Evolutionary conservation across 176 grass and related monocot species (phyloP), one percentile per base, ranked within the genome.

Genomic region (Dendrocalamus sinicus): DNA sequence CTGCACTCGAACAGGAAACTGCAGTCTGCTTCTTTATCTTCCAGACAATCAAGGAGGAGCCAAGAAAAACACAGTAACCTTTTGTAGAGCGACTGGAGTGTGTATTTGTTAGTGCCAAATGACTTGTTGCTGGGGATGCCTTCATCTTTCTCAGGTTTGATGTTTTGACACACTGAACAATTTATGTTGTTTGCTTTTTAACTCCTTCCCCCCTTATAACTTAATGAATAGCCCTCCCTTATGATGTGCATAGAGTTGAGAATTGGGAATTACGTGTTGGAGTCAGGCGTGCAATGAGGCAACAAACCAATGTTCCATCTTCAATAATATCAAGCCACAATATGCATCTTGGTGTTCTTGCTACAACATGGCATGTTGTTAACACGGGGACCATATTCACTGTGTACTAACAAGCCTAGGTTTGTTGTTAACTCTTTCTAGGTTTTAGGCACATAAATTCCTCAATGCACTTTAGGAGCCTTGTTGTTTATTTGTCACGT

Each of bases 131-230:
- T 73, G 89, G 94, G 39, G 94, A 96, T 78, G 94, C 94, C 9
- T 96, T 96, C 85, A 96, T 96, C 68, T 96, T 96, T 78, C 89
- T 96, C 10, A 96, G 91, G 91, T 93, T 93, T 59, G 71, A 76
- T 68, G 12, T n/a, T 77, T 17, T 47, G 28, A 9, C 22, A 16
- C 35, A 15, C 9, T 65, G 51, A n/a, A 51, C 8, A 15, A 9
- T 28, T 50, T 72, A 5, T 67, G 41, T 1, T 88, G 61, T 72
- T 52, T 30, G 22, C 43, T 32, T 71, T 68, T 50, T 6, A 16
- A 30, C 30, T 63, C 4, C 40, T 19, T 37, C 17, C 16, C 41
- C 20, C 0, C 23, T 5, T 19, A 70, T 15, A 12, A 53, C 44
- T 44, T 68, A 68, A 48, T 43, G 88, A 62, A 9, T 78, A 45